Evolutionary conservation across 2,329 filamentous ascomycete genomes (phyloP).

Genomic region (Pseudogymnoascus sp.): DNA sequence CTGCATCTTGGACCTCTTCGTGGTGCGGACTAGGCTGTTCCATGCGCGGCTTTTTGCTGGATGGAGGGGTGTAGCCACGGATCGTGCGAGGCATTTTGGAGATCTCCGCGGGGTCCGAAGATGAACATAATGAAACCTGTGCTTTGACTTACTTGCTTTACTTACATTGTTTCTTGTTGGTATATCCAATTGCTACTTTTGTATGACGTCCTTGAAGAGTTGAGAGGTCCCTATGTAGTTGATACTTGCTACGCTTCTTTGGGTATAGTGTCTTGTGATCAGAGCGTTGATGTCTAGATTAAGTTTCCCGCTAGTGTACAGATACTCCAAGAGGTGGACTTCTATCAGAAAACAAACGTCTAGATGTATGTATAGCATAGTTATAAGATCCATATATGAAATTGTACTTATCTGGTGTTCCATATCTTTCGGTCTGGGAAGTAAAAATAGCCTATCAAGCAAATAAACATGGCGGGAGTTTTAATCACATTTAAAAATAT

Average conservation of each 20-base stretch:
- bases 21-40: neutral
- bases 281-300: neutral
- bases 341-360: neutral
- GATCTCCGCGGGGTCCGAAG: neutral
- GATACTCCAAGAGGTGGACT: neutral
- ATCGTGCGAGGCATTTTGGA: neutral
- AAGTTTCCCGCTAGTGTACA: neutral
- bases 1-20: neutral
- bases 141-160: neutral
- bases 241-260: constrained; percentile 4
- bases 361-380: neutral
- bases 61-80: neutral
- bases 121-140: neutral
- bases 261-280: neutral
- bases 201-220: constrained; percentile 1
- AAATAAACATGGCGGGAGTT: neutral
- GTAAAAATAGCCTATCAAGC: no score
- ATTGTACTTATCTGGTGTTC: no score
- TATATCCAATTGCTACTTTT: neutral
- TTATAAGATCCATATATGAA: neutral
- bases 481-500: neutral
- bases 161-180: neutral
- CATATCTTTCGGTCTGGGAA: no score
- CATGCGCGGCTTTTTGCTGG: neutral
- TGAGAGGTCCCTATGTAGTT: neutral